Evolutionary conservation across 495 filamentous ascomycete genomes (phyloP).

Genomic region (Tuber brumale): DNA sequence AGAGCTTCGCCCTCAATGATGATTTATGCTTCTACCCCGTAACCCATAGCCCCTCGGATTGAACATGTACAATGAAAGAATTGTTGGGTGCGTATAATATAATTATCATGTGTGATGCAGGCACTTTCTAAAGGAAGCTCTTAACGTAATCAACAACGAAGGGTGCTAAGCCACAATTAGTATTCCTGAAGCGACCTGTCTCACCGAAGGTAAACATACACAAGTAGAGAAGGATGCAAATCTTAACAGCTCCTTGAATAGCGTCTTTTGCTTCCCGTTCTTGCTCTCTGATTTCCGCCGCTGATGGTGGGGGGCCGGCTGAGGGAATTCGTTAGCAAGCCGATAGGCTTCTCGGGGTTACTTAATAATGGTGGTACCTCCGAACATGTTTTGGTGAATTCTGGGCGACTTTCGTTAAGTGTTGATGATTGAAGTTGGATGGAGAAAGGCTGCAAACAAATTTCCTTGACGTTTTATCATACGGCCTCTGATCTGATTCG

Average conservation of each 20-base stretch:
- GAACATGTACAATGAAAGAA: background rate
- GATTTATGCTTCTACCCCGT: background rate
- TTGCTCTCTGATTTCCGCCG: slow-evolving; percentile 55
- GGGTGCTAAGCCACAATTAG: slow-evolving; percentile 52
- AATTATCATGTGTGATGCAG: slow-evolving; percentile 1
- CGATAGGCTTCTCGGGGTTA: slow-evolving; percentile 11
- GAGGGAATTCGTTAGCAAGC: slow-evolving; percentile 13
- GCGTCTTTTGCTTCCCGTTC: slow-evolving; percentile 66
- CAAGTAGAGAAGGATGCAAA: slow-evolving; percentile 67
- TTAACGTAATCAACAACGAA: slow-evolving; percentile 72
- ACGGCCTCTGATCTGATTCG: background rate
- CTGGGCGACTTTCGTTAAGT: background rate
- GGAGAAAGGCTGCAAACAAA: background rate
- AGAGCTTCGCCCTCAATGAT: background rate
- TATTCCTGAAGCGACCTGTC: slow-evolving; percentile 19
- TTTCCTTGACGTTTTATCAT: background rate
- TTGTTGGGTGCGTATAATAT: background rate
- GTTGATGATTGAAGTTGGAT: background rate
- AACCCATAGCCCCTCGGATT: background rate
- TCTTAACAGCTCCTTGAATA: slow-evolving; percentile 56
- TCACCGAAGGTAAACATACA: slow-evolving; percentile 49
- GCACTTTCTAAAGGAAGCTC: slow-evolving; percentile 59
- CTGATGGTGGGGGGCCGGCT: slow-evolving; percentile 48
- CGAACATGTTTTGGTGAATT: slow-evolving; percentile 44
- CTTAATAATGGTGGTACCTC: slow-evolving; percentile 42